Evolutionary conservation across 176 grass and related monocot species (phyloP).

Genomic region (Cenchrus americanus): DNA sequence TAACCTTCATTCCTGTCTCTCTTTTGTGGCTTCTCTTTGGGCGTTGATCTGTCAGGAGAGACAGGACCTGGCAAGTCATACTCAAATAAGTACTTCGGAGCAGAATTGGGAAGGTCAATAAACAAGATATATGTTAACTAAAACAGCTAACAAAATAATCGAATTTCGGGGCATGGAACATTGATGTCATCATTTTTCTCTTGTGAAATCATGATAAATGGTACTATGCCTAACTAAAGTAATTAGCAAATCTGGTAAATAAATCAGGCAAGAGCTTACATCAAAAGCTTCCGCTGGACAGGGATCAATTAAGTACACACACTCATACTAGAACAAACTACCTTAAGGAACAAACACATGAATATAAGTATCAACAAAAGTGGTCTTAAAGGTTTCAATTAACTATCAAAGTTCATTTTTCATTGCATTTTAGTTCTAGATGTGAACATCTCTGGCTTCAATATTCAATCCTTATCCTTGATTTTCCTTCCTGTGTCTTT

Average conservation of each 20-base stretch:
- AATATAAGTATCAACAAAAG: slow-evolving; percentile 17
- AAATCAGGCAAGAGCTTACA: background rate
- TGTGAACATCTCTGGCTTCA: background rate
- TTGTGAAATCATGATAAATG: slow-evolving; percentile 38
- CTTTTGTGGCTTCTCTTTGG: slow-evolving; percentile 84
- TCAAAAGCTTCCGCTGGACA: slow-evolving; percentile 23
- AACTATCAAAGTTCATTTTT: background rate
- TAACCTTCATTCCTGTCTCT: slow-evolving; percentile 90
- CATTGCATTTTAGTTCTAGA: slow-evolving; percentile 3
- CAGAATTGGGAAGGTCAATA: background rate
- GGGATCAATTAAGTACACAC: background rate
- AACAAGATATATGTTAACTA: slow-evolving; percentile 17
- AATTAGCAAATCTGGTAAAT: slow-evolving; percentile 16
- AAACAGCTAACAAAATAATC: slow-evolving; percentile 2
- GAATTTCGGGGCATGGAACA: slow-evolving; percentile 27
- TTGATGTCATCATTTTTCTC: slow-evolving; percentile 23
- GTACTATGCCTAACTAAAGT: slow-evolving; percentile 6
- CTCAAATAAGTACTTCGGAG: slow-evolving; percentile 28
- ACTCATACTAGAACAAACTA: slow-evolving; percentile 1
- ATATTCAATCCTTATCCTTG: background rate
- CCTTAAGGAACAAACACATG: background rate
- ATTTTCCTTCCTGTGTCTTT: background rate
- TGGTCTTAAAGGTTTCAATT: slow-evolving; percentile 14
- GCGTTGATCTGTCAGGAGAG: slow-evolving; percentile 59
- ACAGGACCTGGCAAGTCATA: slow-evolving; percentile 54